Evolutionary conservation across 371 early-diverging fungal species (phyloP), one percentile per base, ranked within the genome.

Genomic region (Apophysomyces variabilis): DNA sequence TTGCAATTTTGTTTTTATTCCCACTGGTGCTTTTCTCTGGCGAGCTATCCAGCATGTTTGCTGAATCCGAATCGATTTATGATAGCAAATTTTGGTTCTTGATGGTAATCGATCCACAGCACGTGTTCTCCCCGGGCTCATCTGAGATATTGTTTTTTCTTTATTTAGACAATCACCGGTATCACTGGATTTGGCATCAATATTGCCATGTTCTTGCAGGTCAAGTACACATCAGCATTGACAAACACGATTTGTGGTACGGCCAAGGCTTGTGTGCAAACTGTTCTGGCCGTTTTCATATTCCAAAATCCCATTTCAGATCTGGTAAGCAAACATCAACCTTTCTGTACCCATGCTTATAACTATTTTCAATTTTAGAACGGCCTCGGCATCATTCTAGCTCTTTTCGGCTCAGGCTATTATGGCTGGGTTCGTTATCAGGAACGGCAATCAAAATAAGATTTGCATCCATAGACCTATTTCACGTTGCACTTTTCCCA

Each of bases 171-270:
- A 4, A 47, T 89, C 46, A 89, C 91, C 18, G 91, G 89, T 39
- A 70, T 89, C 37, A 87, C 87, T 16, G 91, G 91, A 4, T 91
- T 91, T 73, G 80, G 86, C 68, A 89, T 91, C 75, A 91, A 91
- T 67, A 89, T 87, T 66, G 86, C 91, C 77, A 89, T 88, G 83
- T 91, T 91, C 76, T 78, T 89, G 76, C 89, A 89, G 77, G 89
- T 91, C 81, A 91, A 89, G 79, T 87, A 85, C 63, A 91, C 91
- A 4, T 87, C 91, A n/a, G 88, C 91, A 35, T 71, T 91, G 68
- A 91, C 91, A 26, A 89, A 87, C 70, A 91, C 90, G n/a, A 89
- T 91, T 70, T 89, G 89, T 35, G 91, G 91, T n/a, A 91, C 91
- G 43, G 90, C 91, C 58, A 91, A 91, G 77, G 85, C 87, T 37